These are phyloP conservation scores for Aspergillus aculeatinus DNA, from an alignment of 2,329 filamentous ascomycete genomes.

Conservation along the genomic window DNA sequence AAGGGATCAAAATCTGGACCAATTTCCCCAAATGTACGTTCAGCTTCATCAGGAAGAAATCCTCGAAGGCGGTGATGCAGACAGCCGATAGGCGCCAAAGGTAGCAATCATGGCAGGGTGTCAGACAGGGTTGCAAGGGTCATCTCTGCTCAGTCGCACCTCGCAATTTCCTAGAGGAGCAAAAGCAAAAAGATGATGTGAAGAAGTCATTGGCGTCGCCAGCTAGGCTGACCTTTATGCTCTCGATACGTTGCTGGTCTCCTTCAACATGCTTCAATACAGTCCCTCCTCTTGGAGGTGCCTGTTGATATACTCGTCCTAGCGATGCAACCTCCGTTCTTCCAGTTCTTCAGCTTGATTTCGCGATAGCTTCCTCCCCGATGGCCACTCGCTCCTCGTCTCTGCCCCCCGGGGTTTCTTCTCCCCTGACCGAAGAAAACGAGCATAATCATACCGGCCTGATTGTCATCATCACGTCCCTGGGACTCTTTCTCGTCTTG, in stretches of 20 bases:
- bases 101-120: background rate
- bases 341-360: background rate
- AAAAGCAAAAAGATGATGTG: background rate
- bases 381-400: conserved; percentile 3
- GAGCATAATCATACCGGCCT: conserved; percentile 42
- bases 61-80: background rate
- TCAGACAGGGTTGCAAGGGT: background rate
- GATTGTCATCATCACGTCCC: conserved; percentile 41
- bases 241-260: background rate
- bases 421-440: conserved; percentile 39
- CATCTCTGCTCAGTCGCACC: background rate
- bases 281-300: background rate
- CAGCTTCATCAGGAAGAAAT: background rate
- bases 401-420: conserved; percentile 23
- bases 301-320: background rate
- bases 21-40: background rate
- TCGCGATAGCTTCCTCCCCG: background rate
- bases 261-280: background rate
- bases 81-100: background rate
- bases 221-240: background rate
- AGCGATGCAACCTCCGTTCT: background rate
- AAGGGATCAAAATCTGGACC: too few species aligned
- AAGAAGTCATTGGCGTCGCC: background rate
- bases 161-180: background rate
- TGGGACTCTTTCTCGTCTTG: conserved; percentile 41